Evolutionary conservation across 2,329 filamentous ascomycete genomes (phyloP).

Genomic region (Stagonosporopsis cucurbitacearum): DNA sequence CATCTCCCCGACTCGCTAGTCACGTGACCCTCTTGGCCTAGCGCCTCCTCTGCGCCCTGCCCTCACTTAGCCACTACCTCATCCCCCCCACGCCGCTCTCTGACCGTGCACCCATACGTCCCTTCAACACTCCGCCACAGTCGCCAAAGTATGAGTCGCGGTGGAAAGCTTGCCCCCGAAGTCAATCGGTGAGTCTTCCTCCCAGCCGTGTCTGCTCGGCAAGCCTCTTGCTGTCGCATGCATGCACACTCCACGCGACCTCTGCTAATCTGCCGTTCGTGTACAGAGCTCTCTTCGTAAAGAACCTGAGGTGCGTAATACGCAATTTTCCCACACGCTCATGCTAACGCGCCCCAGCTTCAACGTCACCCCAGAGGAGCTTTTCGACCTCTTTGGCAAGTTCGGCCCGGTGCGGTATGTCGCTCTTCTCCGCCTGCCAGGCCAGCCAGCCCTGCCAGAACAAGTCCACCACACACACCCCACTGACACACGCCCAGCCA

Average conservation of each 20-base stretch:
- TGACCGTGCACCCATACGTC: conserved; percentile 30
- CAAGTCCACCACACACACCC: conserved; percentile 7
- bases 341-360: conserved; percentile 66
- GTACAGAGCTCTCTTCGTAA: conserved; percentile 95
- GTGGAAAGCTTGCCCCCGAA: conserved; percentile 97
- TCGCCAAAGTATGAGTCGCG: conserved; percentile 84
- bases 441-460: conserved; percentile 20
- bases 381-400: conserved; percentile 98
- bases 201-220: conserved; percentile 20
- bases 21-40: conserved; percentile 9
- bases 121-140: conserved; percentile 27
- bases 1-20: conserved; percentile 4
- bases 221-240: conserved; percentile 24
- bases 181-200: conserved; percentile 82
- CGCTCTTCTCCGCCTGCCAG: conserved; percentile 20
- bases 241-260: conserved; percentile 35
- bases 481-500: conserved; percentile 66
- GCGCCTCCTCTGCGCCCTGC: conserved; percentile 18
- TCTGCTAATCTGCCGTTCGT: conserved; percentile 38
- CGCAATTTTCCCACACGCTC: conserved; percentile 3
- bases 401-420: conserved; percentile 92
- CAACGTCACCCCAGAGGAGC: conserved; percentile 96
- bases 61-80: conserved; percentile 15
- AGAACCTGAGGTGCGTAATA: conserved; percentile 87
- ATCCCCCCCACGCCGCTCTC: conserved; percentile 16